These are phyloP conservation scores for Trifolium pratense DNA, from an alignment of 306 rosid species.

Conservation along the genomic window DNA sequence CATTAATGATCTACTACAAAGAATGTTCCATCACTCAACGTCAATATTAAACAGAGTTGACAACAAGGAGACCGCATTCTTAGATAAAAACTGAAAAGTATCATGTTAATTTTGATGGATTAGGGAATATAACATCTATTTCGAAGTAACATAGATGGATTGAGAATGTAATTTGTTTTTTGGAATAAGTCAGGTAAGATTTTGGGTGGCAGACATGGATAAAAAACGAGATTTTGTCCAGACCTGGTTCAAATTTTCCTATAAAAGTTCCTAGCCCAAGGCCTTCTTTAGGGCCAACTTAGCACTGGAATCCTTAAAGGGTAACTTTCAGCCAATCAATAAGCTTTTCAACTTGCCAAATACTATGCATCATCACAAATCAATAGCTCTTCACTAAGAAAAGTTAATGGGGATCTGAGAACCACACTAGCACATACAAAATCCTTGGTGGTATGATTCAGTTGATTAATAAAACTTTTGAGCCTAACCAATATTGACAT, in stretches of 20 bases:
- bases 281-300: constrained; percentile 1
- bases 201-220: neutral
- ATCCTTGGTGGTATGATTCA: constrained; percentile 9
- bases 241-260: neutral
- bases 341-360: constrained; percentile 32
- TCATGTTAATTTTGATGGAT: neutral
- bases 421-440: constrained; percentile 27
- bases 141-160: neutral
- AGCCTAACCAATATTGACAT: constrained; percentile 20
- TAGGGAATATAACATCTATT: neutral
- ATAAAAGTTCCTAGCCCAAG: neutral
- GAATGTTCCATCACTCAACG: neutral
- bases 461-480: constrained; percentile 25
- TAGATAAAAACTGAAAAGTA: neutral
- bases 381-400: constrained; percentile 28
- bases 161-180: neutral
- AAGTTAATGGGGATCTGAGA: constrained; percentile 18
- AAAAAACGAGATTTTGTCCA: neutral
- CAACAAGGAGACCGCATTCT: neutral
- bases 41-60: neutral
- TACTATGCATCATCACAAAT: constrained; percentile 20
- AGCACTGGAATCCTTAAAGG: neutral
- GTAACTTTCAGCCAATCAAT: constrained; percentile 16
- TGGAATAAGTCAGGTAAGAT: neutral
- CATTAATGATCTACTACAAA: neutral